phyloP scores from a whole-genome alignment of 306 rosid genomes.

The Gastrolobium villosum region DNA sequence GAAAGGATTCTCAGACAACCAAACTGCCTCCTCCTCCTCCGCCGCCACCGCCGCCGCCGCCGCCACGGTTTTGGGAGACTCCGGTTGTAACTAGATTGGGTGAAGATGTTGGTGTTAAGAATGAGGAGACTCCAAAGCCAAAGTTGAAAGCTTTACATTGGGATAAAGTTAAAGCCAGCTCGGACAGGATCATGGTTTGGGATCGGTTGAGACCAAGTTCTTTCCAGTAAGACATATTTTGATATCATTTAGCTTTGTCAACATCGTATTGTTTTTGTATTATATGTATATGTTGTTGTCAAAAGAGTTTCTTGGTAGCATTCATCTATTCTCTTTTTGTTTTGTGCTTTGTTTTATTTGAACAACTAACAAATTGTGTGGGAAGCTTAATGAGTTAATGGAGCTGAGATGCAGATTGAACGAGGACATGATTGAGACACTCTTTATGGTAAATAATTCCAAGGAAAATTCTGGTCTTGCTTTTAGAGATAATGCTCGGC shows the following conservation, averaged over 20 bases:
- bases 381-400: constrained; percentile 3
- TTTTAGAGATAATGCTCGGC: constrained; percentile 64
- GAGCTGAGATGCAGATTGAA: constrained; percentile 72
- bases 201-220: constrained; percentile 89
- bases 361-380: not conserved
- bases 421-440: constrained; percentile 93
- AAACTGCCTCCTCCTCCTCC: constrained; percentile 65
- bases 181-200: constrained; percentile 92
- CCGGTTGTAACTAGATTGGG: constrained; percentile 33
- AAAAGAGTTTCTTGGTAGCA: too few relatives aligned
- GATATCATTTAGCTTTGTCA: not conserved
- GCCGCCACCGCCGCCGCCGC: constrained; percentile 70
- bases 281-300: not conserved
- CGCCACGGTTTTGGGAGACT: constrained; percentile 66
- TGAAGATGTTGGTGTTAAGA: constrained; percentile 29
- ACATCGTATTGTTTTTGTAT: not conserved
- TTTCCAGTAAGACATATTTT: constrained; percentile 72
- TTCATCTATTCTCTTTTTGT: not conserved
- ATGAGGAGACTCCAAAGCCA: constrained; percentile 63
- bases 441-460: constrained; percentile 76
- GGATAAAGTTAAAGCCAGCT: constrained; percentile 88
- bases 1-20: constrained; percentile 6
- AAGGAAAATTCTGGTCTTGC: constrained; percentile 54
- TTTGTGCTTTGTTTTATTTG: not conserved
- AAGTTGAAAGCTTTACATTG: constrained; percentile 93